phyloP scores from a whole-genome alignment of 352 stramenopile species.

The Globisporangium abappressorium region DNA sequence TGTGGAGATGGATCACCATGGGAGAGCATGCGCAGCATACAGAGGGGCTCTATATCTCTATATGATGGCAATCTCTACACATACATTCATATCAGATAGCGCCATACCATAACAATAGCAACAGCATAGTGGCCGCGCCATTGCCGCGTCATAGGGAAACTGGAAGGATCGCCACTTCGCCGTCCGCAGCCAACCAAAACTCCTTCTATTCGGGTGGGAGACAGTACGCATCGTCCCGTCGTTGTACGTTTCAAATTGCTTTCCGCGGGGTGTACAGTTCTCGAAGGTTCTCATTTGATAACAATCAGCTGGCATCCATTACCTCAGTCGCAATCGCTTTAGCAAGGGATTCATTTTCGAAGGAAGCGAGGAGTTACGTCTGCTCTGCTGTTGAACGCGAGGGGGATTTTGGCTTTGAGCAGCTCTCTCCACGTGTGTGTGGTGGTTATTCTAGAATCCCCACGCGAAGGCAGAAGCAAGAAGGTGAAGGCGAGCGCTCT shows the following conservation, averaged over 20 bases:
- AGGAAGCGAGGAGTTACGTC: background rate
- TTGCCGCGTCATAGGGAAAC: background rate
- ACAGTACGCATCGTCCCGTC: constrained; percentile 7
- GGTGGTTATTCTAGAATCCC: constrained; percentile 28
- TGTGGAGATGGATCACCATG: background rate
- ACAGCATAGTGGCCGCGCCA: background rate
- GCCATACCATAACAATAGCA: background rate
- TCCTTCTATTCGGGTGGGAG: constrained; percentile 17
- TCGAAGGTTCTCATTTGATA: background rate
- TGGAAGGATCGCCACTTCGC: constrained; percentile 3
- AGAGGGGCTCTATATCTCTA: background rate
- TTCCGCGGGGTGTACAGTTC: background rate
- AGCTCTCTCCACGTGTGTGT: constrained; percentile 5
- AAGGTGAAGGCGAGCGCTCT: background rate
- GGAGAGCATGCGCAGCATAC: background rate
- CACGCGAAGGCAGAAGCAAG: background rate
- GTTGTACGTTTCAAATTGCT: background rate
- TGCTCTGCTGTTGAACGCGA: background rate
- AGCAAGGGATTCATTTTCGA: background rate
- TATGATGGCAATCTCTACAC: background rate
- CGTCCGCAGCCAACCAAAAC: constrained; percentile 19
- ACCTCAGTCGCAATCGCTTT: background rate
- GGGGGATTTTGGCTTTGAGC: background rate
- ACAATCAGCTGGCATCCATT: too few relatives aligned
- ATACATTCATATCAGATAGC: background rate